Evolutionary conservation across 331 rosid genomes (phyloP).

Genomic region (Cucumis variabilis): DNA sequence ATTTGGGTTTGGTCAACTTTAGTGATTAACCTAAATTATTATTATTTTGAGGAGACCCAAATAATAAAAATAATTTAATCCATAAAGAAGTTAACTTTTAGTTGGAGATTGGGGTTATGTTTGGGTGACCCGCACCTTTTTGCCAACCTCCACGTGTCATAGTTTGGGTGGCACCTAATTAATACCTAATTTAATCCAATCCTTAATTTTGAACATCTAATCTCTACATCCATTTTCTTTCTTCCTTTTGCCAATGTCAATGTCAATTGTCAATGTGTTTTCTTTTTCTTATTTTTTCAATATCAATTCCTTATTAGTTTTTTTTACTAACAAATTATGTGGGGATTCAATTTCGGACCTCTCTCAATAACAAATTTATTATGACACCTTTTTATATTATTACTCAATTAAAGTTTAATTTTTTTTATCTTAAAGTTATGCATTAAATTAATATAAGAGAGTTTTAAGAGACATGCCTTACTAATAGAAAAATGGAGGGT

Average conservation of each 20-base stretch:
- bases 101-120: constrained; percentile 17
- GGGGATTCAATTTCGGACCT: too few species aligned
- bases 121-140: neutral
- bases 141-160: constrained; percentile 13
- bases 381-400: too few species aligned
- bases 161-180: neutral
- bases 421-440: neutral
- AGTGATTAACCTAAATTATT: neutral
- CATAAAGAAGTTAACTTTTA: neutral
- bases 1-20: neutral
- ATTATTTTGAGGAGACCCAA: too few species aligned
- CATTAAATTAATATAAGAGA: neutral
- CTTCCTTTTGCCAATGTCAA: neutral
- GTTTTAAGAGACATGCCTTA: too few species aligned
- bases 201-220: neutral
- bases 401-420: neutral
- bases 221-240: neutral
- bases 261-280: neutral
- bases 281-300: neutral
- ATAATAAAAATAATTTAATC: neutral
- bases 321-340: too few species aligned
- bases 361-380: too few species aligned
- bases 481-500: too few species aligned
- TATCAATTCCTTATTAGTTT: too few species aligned
- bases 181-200: constrained; percentile 1